Evolutionary conservation across 768 basidiomycete genomes (phyloP).

Genomic region (Chalciporus piperatus): DNA sequence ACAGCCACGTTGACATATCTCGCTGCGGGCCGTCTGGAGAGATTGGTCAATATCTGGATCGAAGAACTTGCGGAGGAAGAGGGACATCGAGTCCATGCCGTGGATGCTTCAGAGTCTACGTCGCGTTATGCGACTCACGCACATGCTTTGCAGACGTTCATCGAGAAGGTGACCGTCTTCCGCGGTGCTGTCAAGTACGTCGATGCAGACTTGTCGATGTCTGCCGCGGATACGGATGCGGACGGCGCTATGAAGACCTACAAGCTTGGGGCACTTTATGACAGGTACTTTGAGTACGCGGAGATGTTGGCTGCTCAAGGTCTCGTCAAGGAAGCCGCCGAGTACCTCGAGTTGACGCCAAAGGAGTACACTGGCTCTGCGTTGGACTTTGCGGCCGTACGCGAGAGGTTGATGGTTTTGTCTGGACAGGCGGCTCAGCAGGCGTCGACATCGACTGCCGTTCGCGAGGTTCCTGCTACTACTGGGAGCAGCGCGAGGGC

Average conservation of each 20-base stretch:
- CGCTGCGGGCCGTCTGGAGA: conserved; percentile 85
- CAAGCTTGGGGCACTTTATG: conserved; percentile 84
- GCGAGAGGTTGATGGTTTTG: conserved; percentile 45
- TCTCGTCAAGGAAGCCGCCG: conserved; percentile 76
- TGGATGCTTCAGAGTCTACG: conserved; percentile 38
- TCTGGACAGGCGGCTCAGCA: conserved; percentile 26
- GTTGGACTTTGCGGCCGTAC: conserved; percentile 40
- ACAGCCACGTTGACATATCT: conserved; percentile 93
- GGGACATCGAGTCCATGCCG: conserved; percentile 41
- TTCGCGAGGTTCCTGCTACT: neutral
- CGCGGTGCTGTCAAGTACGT: conserved; percentile 78
- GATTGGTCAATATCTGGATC: conserved; percentile 86
- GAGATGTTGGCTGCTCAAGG: conserved; percentile 89
- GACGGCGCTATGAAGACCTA: conserved; percentile 53
- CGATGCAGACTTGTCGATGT: conserved; percentile 61
- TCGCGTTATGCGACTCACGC: conserved; percentile 79
- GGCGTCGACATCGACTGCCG: conserved; percentile 27
- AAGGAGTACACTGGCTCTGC: conserved; percentile 66
- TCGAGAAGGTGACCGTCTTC: conserved; percentile 97
- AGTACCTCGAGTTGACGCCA: conserved; percentile 79
- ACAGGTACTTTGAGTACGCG: conserved; percentile 94
- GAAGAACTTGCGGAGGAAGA: conserved; percentile 91
- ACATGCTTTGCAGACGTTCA: conserved; percentile 84
- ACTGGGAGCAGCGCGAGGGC: conserved; percentile 29
- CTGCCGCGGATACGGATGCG: conserved; percentile 39